Percentiles rank a stretch among this genome's conserved stretches.
Evolutionary conservation across 2,329 filamentous ascomycete species (phyloP).

Genomic region (Geosmithia morbida): DNA sequence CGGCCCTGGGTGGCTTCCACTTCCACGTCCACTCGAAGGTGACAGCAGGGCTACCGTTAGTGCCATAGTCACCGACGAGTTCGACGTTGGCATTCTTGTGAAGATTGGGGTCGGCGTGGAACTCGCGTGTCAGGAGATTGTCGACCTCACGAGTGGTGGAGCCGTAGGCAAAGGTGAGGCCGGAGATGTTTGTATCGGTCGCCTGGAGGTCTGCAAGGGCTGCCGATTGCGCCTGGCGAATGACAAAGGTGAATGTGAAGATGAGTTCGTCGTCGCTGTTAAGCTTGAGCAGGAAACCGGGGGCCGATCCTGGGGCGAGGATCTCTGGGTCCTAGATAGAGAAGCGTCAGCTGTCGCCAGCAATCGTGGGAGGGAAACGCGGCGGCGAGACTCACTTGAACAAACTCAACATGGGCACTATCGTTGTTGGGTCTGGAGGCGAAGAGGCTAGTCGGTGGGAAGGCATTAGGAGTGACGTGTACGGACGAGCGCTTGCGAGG

Average conservation of each 20-base stretch:
- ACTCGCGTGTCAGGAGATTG: slow-evolving; percentile 86
- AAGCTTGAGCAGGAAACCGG: slow-evolving; percentile 74
- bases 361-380: neutral
- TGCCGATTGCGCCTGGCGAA: slow-evolving; percentile 37
- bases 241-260: slow-evolving; percentile 84
- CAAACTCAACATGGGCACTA: slow-evolving; percentile 67
- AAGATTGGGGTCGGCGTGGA: slow-evolving; percentile 91
- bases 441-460: slow-evolving; percentile 65
- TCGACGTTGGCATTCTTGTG: slow-evolving; percentile 96
- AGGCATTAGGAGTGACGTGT: slow-evolving; percentile 71
- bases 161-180: slow-evolving; percentile 84
- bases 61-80: slow-evolving; percentile 82
- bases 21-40: slow-evolving; percentile 95
- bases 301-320: slow-evolving; percentile 28
- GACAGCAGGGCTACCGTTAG: slow-evolving; percentile 67
- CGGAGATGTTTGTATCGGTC: slow-evolving; percentile 66
- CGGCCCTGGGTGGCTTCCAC: slow-evolving; percentile 77
- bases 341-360: neutral
- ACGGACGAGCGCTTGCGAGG: slow-evolving; percentile 64
- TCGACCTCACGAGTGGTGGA: slow-evolving; percentile 79
- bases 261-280: slow-evolving; percentile 82
- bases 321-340: slow-evolving; percentile 59
- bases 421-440: slow-evolving; percentile 63
- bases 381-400: slow-evolving; percentile 51
- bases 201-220: slow-evolving; percentile 23